Evolutionary conservation across 345 rosid species (phyloP), one percentile per base, ranked within the genome.

Genomic region (Eucalyptus marginata): DNA sequence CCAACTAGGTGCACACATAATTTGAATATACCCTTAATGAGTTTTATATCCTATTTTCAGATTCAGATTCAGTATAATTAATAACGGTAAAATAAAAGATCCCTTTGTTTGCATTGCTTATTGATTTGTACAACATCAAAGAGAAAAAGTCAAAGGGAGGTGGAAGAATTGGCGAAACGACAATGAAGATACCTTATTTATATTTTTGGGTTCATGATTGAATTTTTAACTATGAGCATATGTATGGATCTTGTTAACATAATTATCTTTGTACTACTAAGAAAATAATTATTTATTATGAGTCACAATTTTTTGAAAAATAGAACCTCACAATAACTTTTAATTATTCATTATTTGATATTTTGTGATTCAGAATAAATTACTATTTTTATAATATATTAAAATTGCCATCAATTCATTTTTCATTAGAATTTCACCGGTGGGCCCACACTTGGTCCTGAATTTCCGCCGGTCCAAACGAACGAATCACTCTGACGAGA

Each of bases 111-210:
- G 58, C 25, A 52, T 52, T 52, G 25, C 58, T 52, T 52, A 52
- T 52, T 52, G 25, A 43, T 64, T 64, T n/a, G 20, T 14, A 4
- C 76, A n/a, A 14, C 8, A 1, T 76, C 47, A 36, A 76, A 76
- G 83, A 40, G 27, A 36, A 3, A 52, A 10, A 76, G 47, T 40
- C 27, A 20, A 36, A 5, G 7, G 7, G 33, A 59, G 7, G 33
- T 12, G 33, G 16, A 59, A 33, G 58, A 52, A 52, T 52, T 20
- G 58, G 10, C 5, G 3, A 4, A 52, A 52, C 5, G 58, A 52
- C 25, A 4, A 0, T 9, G 4, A 1, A 3, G 4, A 20, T 52
- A 52, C 25, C 5, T 52, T 7, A 2, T 20, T 52, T 52, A 18
- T 52, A 18, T 20, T 52, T 52, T 52, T 52, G 25, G 10, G 2